Evolutionary conservation across 805 yeast species (phyloP).

Genomic region (Diddensiella santjacobensis): DNA sequence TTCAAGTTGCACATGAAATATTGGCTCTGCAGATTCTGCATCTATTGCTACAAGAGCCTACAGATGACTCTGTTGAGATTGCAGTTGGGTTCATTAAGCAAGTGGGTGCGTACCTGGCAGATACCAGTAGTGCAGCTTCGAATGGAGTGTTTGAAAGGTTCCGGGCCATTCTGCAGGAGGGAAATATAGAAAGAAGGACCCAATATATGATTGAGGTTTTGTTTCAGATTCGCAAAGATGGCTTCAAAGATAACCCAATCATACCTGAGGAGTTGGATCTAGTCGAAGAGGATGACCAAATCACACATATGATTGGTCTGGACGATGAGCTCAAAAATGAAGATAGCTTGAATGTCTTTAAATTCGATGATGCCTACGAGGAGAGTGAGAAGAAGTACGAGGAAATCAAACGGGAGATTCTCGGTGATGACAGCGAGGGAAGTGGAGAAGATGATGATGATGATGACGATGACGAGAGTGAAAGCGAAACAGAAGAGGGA

Average conservation of each 20-base stretch:
- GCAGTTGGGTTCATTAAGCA: constrained; percentile 47
- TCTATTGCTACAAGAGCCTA: constrained; percentile 44
- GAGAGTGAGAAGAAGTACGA: constrained; percentile 48
- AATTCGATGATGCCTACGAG: constrained; percentile 49
- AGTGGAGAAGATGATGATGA: constrained; percentile 17
- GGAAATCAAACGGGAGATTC: constrained; percentile 41
- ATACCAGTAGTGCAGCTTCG: constrained; percentile 42
- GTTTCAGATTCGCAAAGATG: constrained; percentile 46
- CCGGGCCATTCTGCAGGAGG: constrained; percentile 57
- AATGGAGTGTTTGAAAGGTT: constrained; percentile 56
- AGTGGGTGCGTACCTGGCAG: constrained; percentile 50
- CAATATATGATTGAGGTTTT: constrained; percentile 48
- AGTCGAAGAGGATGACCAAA: constrained; percentile 60
- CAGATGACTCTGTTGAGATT: constrained; percentile 55
- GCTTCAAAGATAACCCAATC: constrained; percentile 39
- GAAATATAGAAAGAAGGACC: constrained; percentile 41
- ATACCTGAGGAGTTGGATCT: constrained; percentile 49
- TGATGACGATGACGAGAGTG: constrained; percentile 22
- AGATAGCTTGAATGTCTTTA: constrained; percentile 48
- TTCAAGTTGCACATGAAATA: constrained; percentile 54
- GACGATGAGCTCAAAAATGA: constrained; percentile 49
- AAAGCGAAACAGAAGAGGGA: constrained; percentile 15
- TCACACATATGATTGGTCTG: constrained; percentile 52
- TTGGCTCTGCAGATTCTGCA: constrained; percentile 51
- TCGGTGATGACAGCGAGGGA: constrained; percentile 38